Evolutionary conservation across 2,329 filamentous ascomycete species (phyloP), one percentile per base, ranked within the genome.

Genomic region (Ambrosiella xylebori): DNA sequence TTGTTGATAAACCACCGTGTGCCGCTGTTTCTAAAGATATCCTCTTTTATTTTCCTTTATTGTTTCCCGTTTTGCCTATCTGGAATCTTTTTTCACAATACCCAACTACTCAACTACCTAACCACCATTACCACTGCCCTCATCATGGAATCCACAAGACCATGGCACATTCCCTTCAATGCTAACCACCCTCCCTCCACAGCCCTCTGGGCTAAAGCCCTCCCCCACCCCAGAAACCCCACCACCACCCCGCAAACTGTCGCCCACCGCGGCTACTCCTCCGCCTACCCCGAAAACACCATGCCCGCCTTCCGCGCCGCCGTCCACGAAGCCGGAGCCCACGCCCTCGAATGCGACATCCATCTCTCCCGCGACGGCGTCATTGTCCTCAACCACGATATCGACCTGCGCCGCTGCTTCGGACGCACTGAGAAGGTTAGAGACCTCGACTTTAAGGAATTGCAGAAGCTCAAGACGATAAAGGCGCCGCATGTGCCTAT

Each of bases 281-380:
- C 82, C 0, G 76, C 76, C 56, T 86, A 77, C 63, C 88, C 91
- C 0, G 91, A 97, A 69, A 97, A 97, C 70, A 85, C 86, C 1
- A 81, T 96, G 76, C 77, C 75, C 13, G 85, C 86, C 7, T 94
- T 95, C 71, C 73, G 73, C 59, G 84, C 77, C 36, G 90, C 89
- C 1, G 77, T 91, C 1, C 40, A 57, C 38, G 73, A 80, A 38
- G 82, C 81, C 15, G 88, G 88, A 17, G 81, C 86, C 0, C 80
- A 94, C 65, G 91, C 85, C 0, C 73, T 97, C 36, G 91, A 97
- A 72, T 94, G 88, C 15, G 91, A 97, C 65, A 70, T 96, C 7
- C 90, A 94, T 67, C 71, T 96, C 39, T 84, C 87, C 12, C 81
- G 77, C 61, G 91, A 97, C 65, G 83, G 84, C 6, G 82, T 95